Base-by-base conservation (phyloP, 2,329 filamentous ascomycete genomes). In the Lasiodiplodia sp. region DNA sequence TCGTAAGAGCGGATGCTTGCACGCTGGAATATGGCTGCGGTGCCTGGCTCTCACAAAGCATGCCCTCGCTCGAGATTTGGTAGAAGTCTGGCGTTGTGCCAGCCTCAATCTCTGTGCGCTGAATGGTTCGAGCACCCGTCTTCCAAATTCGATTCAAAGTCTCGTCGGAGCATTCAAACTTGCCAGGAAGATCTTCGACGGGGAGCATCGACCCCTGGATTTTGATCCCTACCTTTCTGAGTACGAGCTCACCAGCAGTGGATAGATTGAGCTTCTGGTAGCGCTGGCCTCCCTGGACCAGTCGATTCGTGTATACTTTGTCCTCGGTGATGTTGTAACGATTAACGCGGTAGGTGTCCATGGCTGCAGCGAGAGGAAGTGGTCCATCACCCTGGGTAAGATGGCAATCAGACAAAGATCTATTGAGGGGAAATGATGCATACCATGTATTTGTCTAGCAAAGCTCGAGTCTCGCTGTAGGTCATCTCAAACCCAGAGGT, bases 241-340 rank as follows among this genome's bases (percentile, higher is more conserved):
- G 68, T 1, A 71, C 66, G 0, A 80, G 66, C 7, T 71, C 69
- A 1, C 77, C 78, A 1, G 74, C 66, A 2, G 75, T 76, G 0
- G 75, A 78, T 0, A 81, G 71, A 40, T 77, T 79, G 14, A 80
- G 71, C 69, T 80, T 79, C 70, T 81, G 79, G 69, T 80, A 81
- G 6, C 78, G 72, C 44, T 80, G 75, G 11, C 72, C 77, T 5
- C 79, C 79, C 69, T 80, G 79, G n/a, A 80, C 73, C 6, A 80
- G 73, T n/a, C 75, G 74, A 69, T 79, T 80, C 0, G 71, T 74
- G 28, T 76, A 70, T n/a, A 65, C 52, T 0, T 67, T 71, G 4
- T 70, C 53, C 4, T 66, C 67, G 8, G 73, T 75, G 62, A 81
- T 73, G 65, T 79, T 79, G 71, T 80, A 80, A 5, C 70, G 72